Evolutionary conservation across 2,329 filamentous ascomycete genomes (phyloP), one percentile per base, ranked within the genome.

Genomic region (Trichoderma sp.): DNA sequence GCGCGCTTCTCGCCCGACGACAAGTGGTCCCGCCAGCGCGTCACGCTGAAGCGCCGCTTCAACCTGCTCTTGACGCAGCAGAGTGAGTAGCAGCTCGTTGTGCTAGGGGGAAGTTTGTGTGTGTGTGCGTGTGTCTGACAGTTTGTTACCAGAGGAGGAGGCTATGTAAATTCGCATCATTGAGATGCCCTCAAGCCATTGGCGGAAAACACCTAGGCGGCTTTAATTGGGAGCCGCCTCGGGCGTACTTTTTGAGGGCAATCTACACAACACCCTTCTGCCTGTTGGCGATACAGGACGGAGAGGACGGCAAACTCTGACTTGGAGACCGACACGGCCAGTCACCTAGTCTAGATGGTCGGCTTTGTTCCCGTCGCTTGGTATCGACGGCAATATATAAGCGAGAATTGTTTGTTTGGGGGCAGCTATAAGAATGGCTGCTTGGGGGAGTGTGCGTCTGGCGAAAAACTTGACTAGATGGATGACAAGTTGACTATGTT

Each of bases 1-100:
- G 95, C 95, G 52, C 88, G 95, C 74, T 99, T 98, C 86, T 97
- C 93, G 56, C 95, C 95, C 71, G 95, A 99, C 82, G 95, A 99
- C 86, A 97, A 97, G 86, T 98, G 96, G 87, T 97, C 93, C 76
- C 92, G 93, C 78, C 94, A 98, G 83, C 89, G 95, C 74, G 93
- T 98, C 59, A 96, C 93, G 22, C 86, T 98, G 76, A 97, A 97
- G 90, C 93, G 92, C 84, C 87, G 95, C 77, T 98, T 97, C 78
- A 90, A 90, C 58, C 86, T 97, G 71, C 88, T 98, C 70, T 83
- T 97, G 79, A 95, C 92, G 64, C 92, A 97, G 85, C 90, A 84
- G 78, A 83, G 84, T 87, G 71, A 71, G 83, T 82, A 13, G 10
- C 9, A 5, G 61, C 32, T 15, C 1, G 3, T 58, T 37, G 5